phyloP scores from a whole-genome alignment of 2,329 filamentous ascomycete genomes.

The Cercospora sp. region DNA sequence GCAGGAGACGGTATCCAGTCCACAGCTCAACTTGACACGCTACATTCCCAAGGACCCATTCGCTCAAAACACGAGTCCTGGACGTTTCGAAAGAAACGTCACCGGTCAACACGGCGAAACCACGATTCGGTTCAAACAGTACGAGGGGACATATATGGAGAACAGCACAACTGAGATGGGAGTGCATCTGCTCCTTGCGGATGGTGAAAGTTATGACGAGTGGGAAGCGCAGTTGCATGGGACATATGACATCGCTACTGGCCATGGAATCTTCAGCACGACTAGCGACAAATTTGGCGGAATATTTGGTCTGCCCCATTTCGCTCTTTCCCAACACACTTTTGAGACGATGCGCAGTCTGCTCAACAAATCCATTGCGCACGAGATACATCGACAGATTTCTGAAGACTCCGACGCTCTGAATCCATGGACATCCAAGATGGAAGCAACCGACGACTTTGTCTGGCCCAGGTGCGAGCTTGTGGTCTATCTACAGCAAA shows the following conservation, averaged over 20 bases:
- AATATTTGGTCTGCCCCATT: constrained; percentile 83
- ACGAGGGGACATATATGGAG: constrained; percentile 41
- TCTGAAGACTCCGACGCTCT: constrained; percentile 52
- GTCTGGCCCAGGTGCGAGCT: constrained; percentile 81
- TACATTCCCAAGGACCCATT: constrained; percentile 68
- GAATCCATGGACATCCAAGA: constrained; percentile 75
- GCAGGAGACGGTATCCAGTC: constrained; percentile 49
- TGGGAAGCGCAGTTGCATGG: constrained; percentile 82
- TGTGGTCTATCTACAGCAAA: constrained; percentile 77
- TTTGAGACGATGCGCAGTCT: constrained; percentile 55
- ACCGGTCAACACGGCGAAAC: constrained; percentile 71
- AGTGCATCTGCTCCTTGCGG: constrained; percentile 70
- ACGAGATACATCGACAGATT: constrained; percentile 66
- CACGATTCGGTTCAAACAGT: constrained; percentile 65
- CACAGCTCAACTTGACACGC: constrained; percentile 50
- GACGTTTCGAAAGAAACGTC: constrained; percentile 74
- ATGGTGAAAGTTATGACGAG: constrained; percentile 68
- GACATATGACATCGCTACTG: constrained; percentile 80
- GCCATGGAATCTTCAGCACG: constrained; percentile 77
- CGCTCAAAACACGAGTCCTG: constrained; percentile 48
- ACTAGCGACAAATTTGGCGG: constrained; percentile 92
- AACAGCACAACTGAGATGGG: constrained; percentile 67
- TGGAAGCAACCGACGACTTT: constrained; percentile 59
- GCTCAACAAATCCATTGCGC: constrained; percentile 70
- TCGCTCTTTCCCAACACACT: constrained; percentile 61